Evolutionary conservation across 1,284 basidiomycete genomes (phyloP).

Genomic region (Ganoderma meredithae): DNA sequence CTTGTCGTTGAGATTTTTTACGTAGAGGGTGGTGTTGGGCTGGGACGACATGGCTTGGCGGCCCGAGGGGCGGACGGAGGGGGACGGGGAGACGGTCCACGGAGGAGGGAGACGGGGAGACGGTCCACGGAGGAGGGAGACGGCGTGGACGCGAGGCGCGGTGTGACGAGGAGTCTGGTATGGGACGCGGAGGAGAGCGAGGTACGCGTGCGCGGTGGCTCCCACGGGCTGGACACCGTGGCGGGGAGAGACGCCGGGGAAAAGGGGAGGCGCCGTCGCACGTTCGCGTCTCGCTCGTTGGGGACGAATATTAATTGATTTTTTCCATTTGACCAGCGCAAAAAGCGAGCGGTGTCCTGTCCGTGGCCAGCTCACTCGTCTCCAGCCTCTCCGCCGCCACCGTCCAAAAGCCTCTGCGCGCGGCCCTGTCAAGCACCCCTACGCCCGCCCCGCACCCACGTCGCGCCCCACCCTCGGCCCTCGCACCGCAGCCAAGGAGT

Average conservation of each 20-base stretch:
- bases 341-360: constrained; percentile 22
- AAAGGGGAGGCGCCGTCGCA: constrained; percentile 23
- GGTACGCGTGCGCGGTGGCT: background rate
- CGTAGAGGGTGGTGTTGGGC: constrained; percentile 90
- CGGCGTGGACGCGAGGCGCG: constrained; percentile 9
- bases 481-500: background rate
- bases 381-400: background rate
- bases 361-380: constrained; percentile 8
- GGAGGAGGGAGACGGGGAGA: constrained; percentile 5
- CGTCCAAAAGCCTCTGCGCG: background rate
- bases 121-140: background rate
- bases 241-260: constrained; percentile 12
- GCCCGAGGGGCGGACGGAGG: background rate
- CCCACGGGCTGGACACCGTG: background rate
- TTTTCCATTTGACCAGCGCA: constrained; percentile 27
- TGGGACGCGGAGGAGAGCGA: background rate
- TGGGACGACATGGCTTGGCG: constrained; percentile 47
- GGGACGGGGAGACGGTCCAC: constrained; percentile 4
- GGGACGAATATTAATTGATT: constrained; percentile 12
- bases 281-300: constrained; percentile 26
- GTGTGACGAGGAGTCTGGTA: constrained; percentile 24
- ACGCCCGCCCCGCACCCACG: background rate
- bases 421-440: background rate
- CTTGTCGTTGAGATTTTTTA: constrained; percentile 95
- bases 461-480: background rate